Conservation (phyloP, 305 asterid species). For the Caryopteris hybrid region DNA sequence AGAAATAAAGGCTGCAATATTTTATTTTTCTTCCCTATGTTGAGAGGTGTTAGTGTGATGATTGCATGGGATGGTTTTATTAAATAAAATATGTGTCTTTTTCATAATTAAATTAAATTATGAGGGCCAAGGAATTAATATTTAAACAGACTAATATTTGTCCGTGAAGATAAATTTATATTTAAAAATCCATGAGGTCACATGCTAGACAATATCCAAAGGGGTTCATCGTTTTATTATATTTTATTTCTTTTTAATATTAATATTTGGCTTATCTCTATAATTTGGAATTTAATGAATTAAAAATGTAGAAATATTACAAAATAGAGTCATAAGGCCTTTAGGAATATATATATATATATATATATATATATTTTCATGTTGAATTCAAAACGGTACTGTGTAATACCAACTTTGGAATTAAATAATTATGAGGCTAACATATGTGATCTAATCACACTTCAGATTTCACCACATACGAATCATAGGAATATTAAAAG, state of each 20-base stretch:
- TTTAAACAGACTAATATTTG: not conserved
- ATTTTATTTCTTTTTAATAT: not conserved
- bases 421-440: no score
- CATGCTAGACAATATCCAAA: not conserved
- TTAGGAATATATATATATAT: no score
- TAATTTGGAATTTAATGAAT: not conserved
- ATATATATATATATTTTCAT: no score
- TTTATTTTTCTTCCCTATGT: not conserved
- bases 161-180: not conserved
- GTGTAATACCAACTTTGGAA: no score
- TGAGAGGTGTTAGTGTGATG: slow-evolving; percentile 40
- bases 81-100: not conserved
- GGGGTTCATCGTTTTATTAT: no score
- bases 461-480: no score
- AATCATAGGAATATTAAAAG: no score
- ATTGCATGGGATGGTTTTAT: slow-evolving; percentile 28
- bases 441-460: no score
- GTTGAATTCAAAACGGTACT: no score
- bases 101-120: not conserved
- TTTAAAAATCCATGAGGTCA: not conserved
- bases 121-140: not conserved
- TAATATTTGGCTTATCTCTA: not conserved
- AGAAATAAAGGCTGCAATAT: slow-evolving; percentile 8
- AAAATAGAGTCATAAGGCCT: no score
- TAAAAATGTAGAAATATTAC: no score